Evolutionary conservation across 352 stramenopile genomes (phyloP).

Genomic region (Chrysophaeum taylorii): DNA sequence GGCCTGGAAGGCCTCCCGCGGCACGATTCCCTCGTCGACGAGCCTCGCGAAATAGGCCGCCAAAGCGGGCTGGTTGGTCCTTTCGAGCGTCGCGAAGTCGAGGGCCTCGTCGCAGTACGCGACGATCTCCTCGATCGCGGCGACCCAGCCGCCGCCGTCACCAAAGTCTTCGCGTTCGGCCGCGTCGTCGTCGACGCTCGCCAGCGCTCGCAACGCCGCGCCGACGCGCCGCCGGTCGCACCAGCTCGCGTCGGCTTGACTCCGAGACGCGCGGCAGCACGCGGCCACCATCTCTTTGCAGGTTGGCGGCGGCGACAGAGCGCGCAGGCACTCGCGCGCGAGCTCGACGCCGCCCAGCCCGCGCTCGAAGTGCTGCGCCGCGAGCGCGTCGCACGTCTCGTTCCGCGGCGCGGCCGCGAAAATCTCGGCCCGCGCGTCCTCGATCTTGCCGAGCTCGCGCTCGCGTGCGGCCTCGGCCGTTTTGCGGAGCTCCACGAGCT

Average conservation of each 20-base stretch:
- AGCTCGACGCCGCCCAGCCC: not conserved
- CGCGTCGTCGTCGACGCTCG: not conserved
- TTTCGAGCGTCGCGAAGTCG: no score
- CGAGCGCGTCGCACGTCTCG: not conserved
- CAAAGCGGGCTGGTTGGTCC: no score
- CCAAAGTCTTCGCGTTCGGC: not conserved
- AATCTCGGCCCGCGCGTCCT: not conserved
- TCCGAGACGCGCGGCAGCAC: not conserved
- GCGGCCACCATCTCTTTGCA: no score
- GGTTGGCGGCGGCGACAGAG: no score
- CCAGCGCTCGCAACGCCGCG: not conserved
- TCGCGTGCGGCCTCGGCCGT: no score
- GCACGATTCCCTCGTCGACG: not conserved
- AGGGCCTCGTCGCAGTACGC: not conserved
- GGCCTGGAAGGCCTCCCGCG: not conserved
- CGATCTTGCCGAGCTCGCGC: no score
- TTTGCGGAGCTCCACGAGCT: no score
- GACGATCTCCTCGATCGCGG: not conserved
- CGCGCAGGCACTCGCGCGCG: not conserved
- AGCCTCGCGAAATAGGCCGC: not conserved
- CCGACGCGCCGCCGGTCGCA: not conserved
- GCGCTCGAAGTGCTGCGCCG: not conserved
- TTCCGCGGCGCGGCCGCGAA: not conserved
- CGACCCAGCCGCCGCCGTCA: not conserved
- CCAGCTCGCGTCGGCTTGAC: not conserved